Percentiles rank a stretch among this genome's conserved stretches.
These are phyloP conservation scores for Clarireedia sp. DNA, from an alignment of 2,329 filamentous ascomycete genomes.

Conservation along the genomic window DNA sequence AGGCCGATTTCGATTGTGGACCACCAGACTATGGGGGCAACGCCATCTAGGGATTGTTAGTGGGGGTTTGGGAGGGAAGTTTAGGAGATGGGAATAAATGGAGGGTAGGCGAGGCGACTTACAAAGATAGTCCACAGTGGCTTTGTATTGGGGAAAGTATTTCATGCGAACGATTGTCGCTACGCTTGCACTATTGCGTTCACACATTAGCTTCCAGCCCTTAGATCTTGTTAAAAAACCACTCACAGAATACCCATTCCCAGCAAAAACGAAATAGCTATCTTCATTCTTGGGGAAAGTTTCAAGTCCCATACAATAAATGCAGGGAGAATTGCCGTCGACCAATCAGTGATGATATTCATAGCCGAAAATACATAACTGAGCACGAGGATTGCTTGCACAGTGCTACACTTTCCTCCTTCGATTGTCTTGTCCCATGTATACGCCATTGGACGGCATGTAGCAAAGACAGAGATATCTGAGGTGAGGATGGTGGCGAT, in stretches of 20 bases:
- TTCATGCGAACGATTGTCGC: slow-evolving; percentile 2
- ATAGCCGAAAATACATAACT: slow-evolving; percentile 2
- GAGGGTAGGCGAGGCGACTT: not conserved
- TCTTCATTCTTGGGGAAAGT: not conserved
- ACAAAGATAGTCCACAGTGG: not conserved
- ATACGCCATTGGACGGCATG: slow-evolving; percentile 3
- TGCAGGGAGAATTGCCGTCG: not conserved
- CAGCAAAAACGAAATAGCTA: not conserved
- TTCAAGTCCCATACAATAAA: slow-evolving; percentile 4
- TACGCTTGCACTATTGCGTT: not conserved
- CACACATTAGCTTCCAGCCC: not conserved
- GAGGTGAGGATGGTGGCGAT: not conserved
- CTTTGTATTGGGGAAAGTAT: slow-evolving; percentile 2
- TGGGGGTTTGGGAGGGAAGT: not conserved
- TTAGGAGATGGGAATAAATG: not conserved
- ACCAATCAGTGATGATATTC: slow-evolving; percentile 4
- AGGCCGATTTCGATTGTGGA: slow-evolving; percentile 2
- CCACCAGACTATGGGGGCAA: slow-evolving; percentile 2
- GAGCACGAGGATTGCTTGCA: slow-evolving; percentile 1
- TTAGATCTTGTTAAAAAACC: not conserved
- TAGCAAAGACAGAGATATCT: not conserved
- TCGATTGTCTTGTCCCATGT: slow-evolving; percentile 3
- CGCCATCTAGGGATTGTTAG: not conserved
- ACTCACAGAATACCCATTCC: slow-evolving; percentile 4
- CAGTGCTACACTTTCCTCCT: slow-evolving; percentile 2